Evolutionary conservation across 768 basidiomycete genomes (phyloP), one percentile per base, ranked within the genome.

Genomic region (Atractiella rhizophila): DNA sequence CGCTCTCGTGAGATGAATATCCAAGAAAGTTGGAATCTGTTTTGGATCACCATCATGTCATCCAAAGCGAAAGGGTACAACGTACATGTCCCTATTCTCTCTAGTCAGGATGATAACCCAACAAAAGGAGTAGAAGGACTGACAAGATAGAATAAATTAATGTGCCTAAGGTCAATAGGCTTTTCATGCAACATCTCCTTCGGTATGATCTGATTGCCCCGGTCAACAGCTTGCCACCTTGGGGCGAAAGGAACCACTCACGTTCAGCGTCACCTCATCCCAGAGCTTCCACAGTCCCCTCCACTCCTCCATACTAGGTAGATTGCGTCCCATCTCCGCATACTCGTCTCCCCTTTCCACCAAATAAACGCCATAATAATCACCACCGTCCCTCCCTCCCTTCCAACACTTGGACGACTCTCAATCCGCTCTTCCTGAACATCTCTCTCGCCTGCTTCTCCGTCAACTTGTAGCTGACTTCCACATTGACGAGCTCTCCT

Each of bases 1-100:
- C 11, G 40, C 44, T 36, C 67, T 65, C 3, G 79, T 78, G 35
- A 88, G 59, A 53, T 77, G 46, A 88, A 77, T 18, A 94, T 81
- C 47, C 15, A 44, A 42, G 49, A 50, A 64, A 16, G 79, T 67
- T 2, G 82, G 83, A 34, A 94, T 82, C 56, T 96, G 91, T 50
- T 74, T 71, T 0, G 88, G 25, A 10, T 2, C 9, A 20, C 23
- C 16, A 15, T 29, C 39, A 32, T 39, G n/a, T 39, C 45, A 44
- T n/a, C n/a, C n/a, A n/a, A n/a, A n/a, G 0, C 91, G 88, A 11
- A 81, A 54, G 59, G 94, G 94, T 62, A 98, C 96, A 16, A 96
- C 66, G 54, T 83, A 88, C 42, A 88, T 83, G 57, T 96, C n/a
- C n/a, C n/a, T n/a, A n/a, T n/a, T n/a, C n/a, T n/a, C n/a, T n/a